A percentile compares a stretch with the other conserved stretches of the same genome.
Evolutionary conservation across 768 basidiomycete species (phyloP).

Genomic region (Hericium coralloides): DNA sequence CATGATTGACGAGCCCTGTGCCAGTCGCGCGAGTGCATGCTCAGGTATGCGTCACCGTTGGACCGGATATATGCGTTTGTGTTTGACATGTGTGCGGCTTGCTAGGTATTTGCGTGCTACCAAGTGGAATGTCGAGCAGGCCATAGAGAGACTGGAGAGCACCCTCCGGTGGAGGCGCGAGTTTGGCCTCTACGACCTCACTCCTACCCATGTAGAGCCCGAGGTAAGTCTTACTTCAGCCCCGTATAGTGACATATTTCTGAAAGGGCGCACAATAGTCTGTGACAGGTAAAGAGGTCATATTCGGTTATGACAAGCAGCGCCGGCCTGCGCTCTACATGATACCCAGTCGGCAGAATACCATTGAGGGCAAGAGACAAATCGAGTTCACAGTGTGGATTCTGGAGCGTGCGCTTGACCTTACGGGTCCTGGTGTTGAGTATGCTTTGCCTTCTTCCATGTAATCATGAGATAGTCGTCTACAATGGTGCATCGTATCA

Average conservation of each 20-base stretch:
- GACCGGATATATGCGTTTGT: background rate
- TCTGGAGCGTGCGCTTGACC: slow-evolving; percentile 66
- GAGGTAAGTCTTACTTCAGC: slow-evolving; percentile 41
- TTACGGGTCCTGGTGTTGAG: slow-evolving; percentile 81
- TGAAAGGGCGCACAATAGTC: slow-evolving; percentile 32
- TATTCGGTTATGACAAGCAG: slow-evolving; percentile 64
- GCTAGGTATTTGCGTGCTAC: slow-evolving; percentile 65
- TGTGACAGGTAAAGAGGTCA: slow-evolving; percentile 73
- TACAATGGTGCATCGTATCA: background rate
- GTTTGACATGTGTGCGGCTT: background rate
- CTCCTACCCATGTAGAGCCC: slow-evolving; percentile 55
- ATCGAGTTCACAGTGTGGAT: slow-evolving; percentile 69
- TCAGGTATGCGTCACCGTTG: slow-evolving; percentile 33
- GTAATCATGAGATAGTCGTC: background rate
- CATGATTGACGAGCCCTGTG: background rate
- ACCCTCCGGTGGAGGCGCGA: slow-evolving; percentile 78
- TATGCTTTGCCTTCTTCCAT: slow-evolving; percentile 25
- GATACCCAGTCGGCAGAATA: slow-evolving; percentile 67
- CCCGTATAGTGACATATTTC: background rate
- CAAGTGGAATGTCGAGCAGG: slow-evolving; percentile 56
- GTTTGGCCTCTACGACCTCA: slow-evolving; percentile 64
- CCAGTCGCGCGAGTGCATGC: slow-evolving; percentile 59
- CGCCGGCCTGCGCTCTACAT: slow-evolving; percentile 67
- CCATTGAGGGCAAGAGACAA: slow-evolving; percentile 56
- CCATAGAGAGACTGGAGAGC: slow-evolving; percentile 58